Base-by-base conservation (phyloP, 371 early-diverging fungal species). In the Saksenaea oblongispora region DNA sequence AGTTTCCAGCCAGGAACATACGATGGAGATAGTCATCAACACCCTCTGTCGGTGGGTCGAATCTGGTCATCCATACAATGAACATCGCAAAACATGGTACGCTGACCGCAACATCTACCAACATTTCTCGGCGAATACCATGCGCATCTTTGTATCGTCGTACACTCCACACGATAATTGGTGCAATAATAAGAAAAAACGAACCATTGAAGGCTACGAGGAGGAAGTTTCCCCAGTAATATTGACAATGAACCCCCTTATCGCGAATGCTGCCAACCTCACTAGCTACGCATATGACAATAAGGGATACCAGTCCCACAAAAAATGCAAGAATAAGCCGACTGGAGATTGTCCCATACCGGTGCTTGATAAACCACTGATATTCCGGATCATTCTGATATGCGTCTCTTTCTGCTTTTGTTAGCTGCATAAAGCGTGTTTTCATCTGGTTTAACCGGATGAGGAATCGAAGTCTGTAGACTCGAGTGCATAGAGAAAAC, bases 101-200 rank as follows among this genome's bases (percentile, higher is more conserved):
- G 15, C 74, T 72, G 2, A 73, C 35, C 13, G 51, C 34, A 14
- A 64, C 44, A 27, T 69, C 66, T 2, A 71, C 54, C 37, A 72
- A 59, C 14, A 80, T 55, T 54, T 80, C 81, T n/a, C 64, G 69
- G 15, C 76, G 66, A 13, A 80, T 72, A 15, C 76, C 76, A 41
- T 80, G 73, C 0, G 71, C 66, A 62, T 80, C 81, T 34, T 63
- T 26, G 26, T 58, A 59, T 3, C 65, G 22, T 9, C 67, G 69
- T 1, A 75, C 51, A 5, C 54, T 37, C 63, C 69, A 78, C 2
- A 70, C 17, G 27, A 70, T 62, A 14, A 62, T 35, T 1, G 81
- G 81, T 3, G 65, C 63, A 15, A 74, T 24, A 22, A 70, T 5
- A 13, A 53, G 27, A n/a, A 74, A 47, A 61, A 76, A 80, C 35